These are phyloP conservation scores for Dioscorea dumetorum DNA, from an alignment of 106 monocot species.

Conservation along the genomic window DNA sequence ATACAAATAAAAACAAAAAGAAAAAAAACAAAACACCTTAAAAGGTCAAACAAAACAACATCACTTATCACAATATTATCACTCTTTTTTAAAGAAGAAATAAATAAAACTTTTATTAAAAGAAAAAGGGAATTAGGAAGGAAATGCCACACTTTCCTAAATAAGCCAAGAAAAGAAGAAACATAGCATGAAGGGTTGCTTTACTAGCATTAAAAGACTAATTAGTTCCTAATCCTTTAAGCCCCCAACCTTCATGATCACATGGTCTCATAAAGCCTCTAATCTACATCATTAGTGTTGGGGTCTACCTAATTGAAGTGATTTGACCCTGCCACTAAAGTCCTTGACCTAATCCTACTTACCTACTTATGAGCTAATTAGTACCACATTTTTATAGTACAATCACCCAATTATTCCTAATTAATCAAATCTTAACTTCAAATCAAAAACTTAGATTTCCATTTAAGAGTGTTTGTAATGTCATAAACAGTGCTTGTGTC, in stretches of 20 bases:
- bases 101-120: too few species aligned
- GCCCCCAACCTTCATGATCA: background rate
- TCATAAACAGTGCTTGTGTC: too few species aligned
- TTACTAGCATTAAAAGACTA: slow-evolving; percentile 4
- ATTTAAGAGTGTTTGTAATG: too few species aligned
- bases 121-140: too few species aligned
- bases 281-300: background rate
- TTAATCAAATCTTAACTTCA: background rate
- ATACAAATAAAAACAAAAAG: background rate
- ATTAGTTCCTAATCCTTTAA: slow-evolving; percentile 2
- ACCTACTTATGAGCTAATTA: background rate
- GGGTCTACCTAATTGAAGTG: background rate
- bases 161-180: too few species aligned
- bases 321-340: background rate
- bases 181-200: background rate
- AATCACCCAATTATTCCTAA: background rate
- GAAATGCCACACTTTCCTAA: too few species aligned
- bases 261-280: too few species aligned
- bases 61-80: too few species aligned
- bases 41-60: too few species aligned
- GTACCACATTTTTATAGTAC: background rate
- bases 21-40: background rate
- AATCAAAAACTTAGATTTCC: background rate
- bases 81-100: too few species aligned
- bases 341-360: background rate